A percentile compares a stretch with the other conserved stretches of the same genome.
phyloP scores from a whole-genome alignment of 495 filamentous ascomycete genomes.

The Tuber microsphaerosporum region DNA sequence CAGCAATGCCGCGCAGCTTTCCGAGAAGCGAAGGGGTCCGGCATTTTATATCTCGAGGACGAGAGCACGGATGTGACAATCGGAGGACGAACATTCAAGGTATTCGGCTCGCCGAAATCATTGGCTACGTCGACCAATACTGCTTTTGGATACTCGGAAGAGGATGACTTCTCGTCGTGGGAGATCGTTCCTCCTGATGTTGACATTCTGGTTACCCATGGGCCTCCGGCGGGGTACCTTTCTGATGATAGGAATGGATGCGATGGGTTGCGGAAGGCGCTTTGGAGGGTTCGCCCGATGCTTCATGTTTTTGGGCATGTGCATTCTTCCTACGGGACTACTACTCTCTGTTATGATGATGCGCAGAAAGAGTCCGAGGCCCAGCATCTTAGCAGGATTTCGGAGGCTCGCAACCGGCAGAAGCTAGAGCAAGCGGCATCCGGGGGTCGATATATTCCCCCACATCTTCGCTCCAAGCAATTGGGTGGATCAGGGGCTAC shows the following conservation, averaged over 20 bases:
- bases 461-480: neutral
- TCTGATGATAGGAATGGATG: constrained; percentile 64
- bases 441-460: neutral
- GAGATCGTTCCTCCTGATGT: constrained; percentile 59
- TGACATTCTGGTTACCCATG: constrained; percentile 82
- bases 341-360: constrained; percentile 54
- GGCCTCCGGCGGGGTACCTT: constrained; percentile 64
- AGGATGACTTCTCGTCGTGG: constrained; percentile 44
- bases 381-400: neutral
- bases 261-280: constrained; percentile 60
- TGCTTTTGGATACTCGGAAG: constrained; percentile 8
- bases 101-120: constrained; percentile 28
- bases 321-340: constrained; percentile 58
- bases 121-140: neutral
- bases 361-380: constrained; percentile 12
- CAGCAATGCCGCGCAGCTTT: constrained; percentile 13
- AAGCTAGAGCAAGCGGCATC: neutral
- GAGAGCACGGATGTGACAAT: constrained; percentile 31
- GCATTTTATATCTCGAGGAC: constrained; percentile 48
- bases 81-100: constrained; percentile 15
- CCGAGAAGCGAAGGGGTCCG: constrained; percentile 24
- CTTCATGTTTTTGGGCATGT: constrained; percentile 88
- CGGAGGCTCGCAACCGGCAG: neutral
- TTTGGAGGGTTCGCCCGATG: constrained; percentile 69
- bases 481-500: neutral